Evolutionary conservation across 2,329 filamentous ascomycete genomes (phyloP), one percentile per base, ranked within the genome.

Genomic region (Cladosporium sp.): DNA sequence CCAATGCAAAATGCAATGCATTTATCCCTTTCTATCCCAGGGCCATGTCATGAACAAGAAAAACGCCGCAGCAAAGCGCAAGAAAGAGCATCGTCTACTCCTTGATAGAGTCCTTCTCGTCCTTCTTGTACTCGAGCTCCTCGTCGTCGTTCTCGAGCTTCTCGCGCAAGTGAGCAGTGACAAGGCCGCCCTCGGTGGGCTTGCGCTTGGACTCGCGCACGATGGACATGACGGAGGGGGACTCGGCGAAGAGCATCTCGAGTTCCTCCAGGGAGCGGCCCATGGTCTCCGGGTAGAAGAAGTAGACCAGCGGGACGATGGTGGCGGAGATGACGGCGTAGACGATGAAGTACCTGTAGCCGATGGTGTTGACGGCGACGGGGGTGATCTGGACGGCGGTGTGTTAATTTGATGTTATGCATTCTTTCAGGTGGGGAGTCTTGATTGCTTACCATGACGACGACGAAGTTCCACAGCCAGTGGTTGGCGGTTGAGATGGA

Each of bases 241-340:
- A 22, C 36, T 48, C 45, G 45, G 60, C 60, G 53, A 70, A 71
- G 54, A 70, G 53, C 49, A 66, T 61, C 52, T 71, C 69, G 27
- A 71, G 60, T 20, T 71, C 68, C 43, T 71, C 69, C 8, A 71
- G 59, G 0, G 63, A 65, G 55, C 70, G 70, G 19, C 62, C 57
- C 35, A 61, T 63, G 11, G 68, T 71, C 57, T 72, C 69, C 3
- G 60, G 68, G 52, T 71, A 75, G 5, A 68, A 70, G 47, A 76
- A 65, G 56, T 62, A 77, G 50, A 73, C 71, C 13, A 47, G 36
- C 16, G 45, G 45, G 7, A 48, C 36, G 19, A 48, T 48, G 16
- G 30, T 40, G 45, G 45, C 45, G 27, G 32, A 43, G 39, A 43
- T 50, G 32, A 39, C 40, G 35, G 48, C 48, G 40, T 43, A 50